A percentile compares a stretch with the other conserved stretches of the same genome.
Evolutionary conservation across 331 rosid species (phyloP).

Genomic region (Quercus tomentella): DNA sequence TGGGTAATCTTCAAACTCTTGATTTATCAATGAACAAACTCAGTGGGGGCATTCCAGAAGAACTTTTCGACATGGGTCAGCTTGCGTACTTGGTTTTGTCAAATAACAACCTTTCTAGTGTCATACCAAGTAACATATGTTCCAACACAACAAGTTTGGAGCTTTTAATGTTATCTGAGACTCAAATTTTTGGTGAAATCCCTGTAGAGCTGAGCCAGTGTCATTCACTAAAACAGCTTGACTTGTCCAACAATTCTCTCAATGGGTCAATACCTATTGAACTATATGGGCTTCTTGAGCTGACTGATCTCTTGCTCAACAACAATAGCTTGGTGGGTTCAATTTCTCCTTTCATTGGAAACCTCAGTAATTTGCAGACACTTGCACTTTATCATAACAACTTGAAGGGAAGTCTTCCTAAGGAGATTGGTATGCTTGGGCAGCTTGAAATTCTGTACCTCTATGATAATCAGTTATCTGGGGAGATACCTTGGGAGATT

Average conservation of each 20-base stretch:
- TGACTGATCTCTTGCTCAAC: constrained; percentile 72
- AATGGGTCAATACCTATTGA: constrained; percentile 67
- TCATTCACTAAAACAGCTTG: constrained; percentile 60
- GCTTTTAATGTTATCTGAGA: constrained; percentile 45
- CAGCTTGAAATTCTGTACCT: constrained; percentile 70
- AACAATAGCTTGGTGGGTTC: constrained; percentile 80
- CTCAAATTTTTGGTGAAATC: constrained; percentile 54
- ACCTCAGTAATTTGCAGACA: constrained; percentile 52
- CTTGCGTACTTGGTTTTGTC: constrained; percentile 61
- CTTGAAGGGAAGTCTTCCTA: constrained; percentile 63
- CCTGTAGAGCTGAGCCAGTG: constrained; percentile 63
- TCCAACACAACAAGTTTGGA: constrained; percentile 69
- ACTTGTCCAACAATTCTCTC: constrained; percentile 69
- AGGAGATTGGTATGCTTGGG: constrained; percentile 78
- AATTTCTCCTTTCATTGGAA: constrained; percentile 59
- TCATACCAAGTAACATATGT: constrained; percentile 57
- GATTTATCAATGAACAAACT: constrained; percentile 74
- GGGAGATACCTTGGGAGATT: constrained; percentile 68
- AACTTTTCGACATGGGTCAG: constrained; percentile 58
- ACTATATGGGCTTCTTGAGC: constrained; percentile 38
- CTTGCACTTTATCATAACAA: constrained; percentile 69
- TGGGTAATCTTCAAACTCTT: constrained; percentile 62
- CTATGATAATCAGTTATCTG: constrained; percentile 69
- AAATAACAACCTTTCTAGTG: constrained; percentile 54
- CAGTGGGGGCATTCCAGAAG: constrained; percentile 60